phyloP scores from a whole-genome alignment of 2,329 filamentous ascomycete species.

The Arthrobotrys sphaeroides region DNA sequence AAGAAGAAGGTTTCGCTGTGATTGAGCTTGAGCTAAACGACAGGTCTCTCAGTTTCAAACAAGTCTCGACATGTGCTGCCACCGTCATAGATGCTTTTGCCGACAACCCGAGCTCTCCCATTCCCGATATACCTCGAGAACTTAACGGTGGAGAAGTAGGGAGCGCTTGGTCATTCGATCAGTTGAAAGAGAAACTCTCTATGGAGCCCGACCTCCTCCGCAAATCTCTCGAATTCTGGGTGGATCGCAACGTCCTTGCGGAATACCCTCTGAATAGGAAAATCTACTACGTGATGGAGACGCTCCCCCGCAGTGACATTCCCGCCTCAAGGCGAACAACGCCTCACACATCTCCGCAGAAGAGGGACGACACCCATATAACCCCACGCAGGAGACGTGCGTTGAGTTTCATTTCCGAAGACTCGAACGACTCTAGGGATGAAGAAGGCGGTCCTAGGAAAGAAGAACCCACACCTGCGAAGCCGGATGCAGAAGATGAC shows the following conservation, averaged over 20 bases:
- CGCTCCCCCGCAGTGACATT: slow-evolving; percentile 34
- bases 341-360: slow-evolving; percentile 45
- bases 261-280: slow-evolving; percentile 68
- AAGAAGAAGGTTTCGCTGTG: slow-evolving; percentile 79
- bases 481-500: slow-evolving; percentile 66
- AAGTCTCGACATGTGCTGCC: slow-evolving; percentile 84
- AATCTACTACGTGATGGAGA: slow-evolving; percentile 75
- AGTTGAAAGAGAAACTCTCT: slow-evolving; percentile 67
- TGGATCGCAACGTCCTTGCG: slow-evolving; percentile 68
- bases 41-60: slow-evolving; percentile 73
- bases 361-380: slow-evolving; percentile 57
- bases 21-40: slow-evolving; percentile 86
- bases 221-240: slow-evolving; percentile 76
- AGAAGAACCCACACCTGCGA: slow-evolving; percentile 72
- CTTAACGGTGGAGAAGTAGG: slow-evolving; percentile 58
- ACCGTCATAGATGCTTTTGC: slow-evolving; percentile 87
- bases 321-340: slow-evolving; percentile 48
- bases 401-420: slow-evolving; percentile 55
- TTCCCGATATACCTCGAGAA: slow-evolving; percentile 67
- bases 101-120: slow-evolving; percentile 61
- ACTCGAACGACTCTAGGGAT: slow-evolving; percentile 61
- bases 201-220: slow-evolving; percentile 79
- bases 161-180: slow-evolving; percentile 58
- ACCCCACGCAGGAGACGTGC: slow-evolving; percentile 54
- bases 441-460: slow-evolving; percentile 65